Percentiles rank a stretch among this genome's conserved stretches.
phyloP scores from a whole-genome alignment of 1,139 yeast species.

The Nematodospora anomalae region DNA sequence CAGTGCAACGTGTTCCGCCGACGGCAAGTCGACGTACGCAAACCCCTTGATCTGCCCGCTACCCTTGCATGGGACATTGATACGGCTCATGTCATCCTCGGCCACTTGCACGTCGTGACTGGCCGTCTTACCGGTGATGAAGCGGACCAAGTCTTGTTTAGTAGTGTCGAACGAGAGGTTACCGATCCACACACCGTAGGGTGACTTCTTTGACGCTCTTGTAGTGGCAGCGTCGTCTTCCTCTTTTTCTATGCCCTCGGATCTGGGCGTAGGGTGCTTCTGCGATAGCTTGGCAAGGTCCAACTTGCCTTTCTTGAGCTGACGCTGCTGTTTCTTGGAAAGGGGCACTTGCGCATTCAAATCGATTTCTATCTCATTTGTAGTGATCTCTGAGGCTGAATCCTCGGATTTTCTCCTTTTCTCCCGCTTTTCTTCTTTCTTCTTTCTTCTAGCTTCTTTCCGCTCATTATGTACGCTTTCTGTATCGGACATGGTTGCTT shows the following conservation, averaged over 20 bases:
- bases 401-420: constrained; percentile 17
- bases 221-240: no score
- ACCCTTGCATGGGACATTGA: constrained; percentile 66
- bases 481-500: constrained; percentile 10
- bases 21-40: constrained; percentile 85
- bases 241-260: constrained; percentile 27
- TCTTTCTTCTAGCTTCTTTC: constrained; percentile 16
- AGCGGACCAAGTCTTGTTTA: constrained; percentile 68
- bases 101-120: constrained; percentile 37
- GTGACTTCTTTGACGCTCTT: constrained; percentile 41
- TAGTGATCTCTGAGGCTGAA: constrained; percentile 14
- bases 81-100: constrained; percentile 55
- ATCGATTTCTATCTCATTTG: constrained; percentile 77
- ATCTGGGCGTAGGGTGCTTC: constrained; percentile 48
- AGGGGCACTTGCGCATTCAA: constrained; percentile 75
- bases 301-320: constrained; percentile 76
- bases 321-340: constrained; percentile 88
- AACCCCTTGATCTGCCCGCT: constrained; percentile 75
- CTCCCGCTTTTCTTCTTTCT: constrained; percentile 11
- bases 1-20: constrained; percentile 58
- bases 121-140: constrained; percentile 59
- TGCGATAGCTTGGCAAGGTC: constrained; percentile 57
- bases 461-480: neutral
- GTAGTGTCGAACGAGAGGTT: constrained; percentile 85
- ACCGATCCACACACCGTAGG: constrained; percentile 91